Evolutionary conservation across 73 alveolate genomes (phyloP).

Genomic region (Blepharisma japonicum): DNA sequence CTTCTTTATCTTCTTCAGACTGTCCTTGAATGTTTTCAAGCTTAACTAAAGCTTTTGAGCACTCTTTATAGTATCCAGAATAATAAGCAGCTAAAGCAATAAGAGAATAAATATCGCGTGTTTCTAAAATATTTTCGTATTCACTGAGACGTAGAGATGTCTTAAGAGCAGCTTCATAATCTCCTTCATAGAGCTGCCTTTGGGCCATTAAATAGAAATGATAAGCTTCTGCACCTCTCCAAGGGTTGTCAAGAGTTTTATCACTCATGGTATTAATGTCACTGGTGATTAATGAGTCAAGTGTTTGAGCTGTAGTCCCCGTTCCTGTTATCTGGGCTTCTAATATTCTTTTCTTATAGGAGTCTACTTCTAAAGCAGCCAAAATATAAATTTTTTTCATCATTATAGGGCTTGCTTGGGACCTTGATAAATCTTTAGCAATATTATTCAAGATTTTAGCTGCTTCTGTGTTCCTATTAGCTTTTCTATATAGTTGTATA

Average conservation of each 20-base stretch:
- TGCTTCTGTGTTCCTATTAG: constrained; percentile 98
- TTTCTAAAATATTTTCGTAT: constrained; percentile 93
- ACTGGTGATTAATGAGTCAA: constrained; percentile 85
- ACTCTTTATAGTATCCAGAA: constrained; percentile 92
- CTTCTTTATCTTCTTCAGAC: constrained; percentile 81
- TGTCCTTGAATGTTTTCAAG: constrained; percentile 85
- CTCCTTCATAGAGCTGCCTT: constrained; percentile 93
- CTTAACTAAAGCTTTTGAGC: constrained; percentile 97
- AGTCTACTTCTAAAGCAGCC: constrained; percentile 94
- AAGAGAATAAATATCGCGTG: constrained; percentile 88
- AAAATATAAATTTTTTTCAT: constrained; percentile 93
- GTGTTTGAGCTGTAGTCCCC: constrained; percentile 89
- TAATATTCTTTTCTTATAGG: constrained; percentile 89
- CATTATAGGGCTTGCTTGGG: constrained; percentile 86
- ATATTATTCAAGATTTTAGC: constrained; percentile 90
- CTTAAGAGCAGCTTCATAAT: constrained; percentile 91
- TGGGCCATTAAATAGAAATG: constrained; percentile 97
- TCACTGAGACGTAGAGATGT: constrained; percentile 93
- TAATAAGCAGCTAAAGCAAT: constrained; percentile 91
- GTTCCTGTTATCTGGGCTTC: constrained; percentile 96
- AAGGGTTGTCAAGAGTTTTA: constrained; percentile 93
- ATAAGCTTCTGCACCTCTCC: constrained; percentile 99
- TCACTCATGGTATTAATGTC: constrained; percentile 90
- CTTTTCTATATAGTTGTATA: constrained; percentile 96
- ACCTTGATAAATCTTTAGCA: constrained; percentile 83